phyloP scores from a whole-genome alignment of 768 basidiomycete genomes.

The Hypholoma fasciculare region DNA sequence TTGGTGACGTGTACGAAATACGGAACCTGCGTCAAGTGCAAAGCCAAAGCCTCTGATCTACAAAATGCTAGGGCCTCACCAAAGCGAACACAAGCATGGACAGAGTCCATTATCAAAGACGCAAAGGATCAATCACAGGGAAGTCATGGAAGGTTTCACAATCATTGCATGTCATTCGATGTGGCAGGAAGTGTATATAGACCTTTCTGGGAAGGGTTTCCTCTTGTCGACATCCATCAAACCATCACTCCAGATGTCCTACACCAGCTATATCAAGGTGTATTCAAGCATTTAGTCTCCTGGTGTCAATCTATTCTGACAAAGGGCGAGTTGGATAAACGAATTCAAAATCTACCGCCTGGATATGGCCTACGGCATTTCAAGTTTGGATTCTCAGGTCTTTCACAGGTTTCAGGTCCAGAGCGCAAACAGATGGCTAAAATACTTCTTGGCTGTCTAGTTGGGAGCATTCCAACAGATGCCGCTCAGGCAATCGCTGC shows the following conservation, averaged over 20 bases:
- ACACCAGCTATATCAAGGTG: constrained; percentile 22
- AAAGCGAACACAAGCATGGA: constrained; percentile 5
- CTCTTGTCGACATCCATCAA: constrained; percentile 14
- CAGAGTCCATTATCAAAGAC: constrained; percentile 12
- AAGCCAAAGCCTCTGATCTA: constrained; percentile 8
- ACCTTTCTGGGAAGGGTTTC: constrained; percentile 19
- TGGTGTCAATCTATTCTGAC: constrained; percentile 13
- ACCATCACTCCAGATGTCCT: constrained; percentile 19
- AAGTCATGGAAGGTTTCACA: constrained; percentile 16
- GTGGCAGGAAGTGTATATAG: constrained; percentile 16
- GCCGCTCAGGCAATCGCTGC: constrained; percentile 16
- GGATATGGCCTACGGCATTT: constrained; percentile 33
- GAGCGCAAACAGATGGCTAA: constrained; percentile 24
- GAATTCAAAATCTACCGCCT: constrained; percentile 31
- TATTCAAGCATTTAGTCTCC: constrained; percentile 16
- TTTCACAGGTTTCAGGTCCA: constrained; percentile 36
- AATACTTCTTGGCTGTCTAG: constrained; percentile 28
- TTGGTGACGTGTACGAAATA: constrained; percentile 31
- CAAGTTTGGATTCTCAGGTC: constrained; percentile 35
- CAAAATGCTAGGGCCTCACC: background rate
- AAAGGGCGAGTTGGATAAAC: constrained; percentile 13
- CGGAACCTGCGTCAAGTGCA: constrained; percentile 21
- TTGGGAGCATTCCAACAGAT: constrained; percentile 16
- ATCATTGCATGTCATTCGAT: constrained; percentile 14
- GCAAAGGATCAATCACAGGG: background rate